Evolutionary conservation across 257 asterid genomes (phyloP).

Genomic region (Scutellaria barbata): DNA sequence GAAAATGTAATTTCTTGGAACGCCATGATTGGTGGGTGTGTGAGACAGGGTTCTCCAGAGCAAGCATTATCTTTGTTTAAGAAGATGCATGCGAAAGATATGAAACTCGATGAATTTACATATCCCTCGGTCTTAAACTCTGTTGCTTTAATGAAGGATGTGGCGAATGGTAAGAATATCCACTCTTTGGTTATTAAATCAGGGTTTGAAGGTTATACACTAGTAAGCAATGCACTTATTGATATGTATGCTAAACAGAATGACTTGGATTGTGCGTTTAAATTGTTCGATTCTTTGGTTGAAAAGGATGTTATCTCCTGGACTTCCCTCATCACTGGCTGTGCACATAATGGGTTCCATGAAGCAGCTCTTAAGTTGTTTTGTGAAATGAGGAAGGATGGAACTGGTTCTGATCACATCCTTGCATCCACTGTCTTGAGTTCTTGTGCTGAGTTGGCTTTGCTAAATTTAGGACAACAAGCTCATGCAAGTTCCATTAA

Average conservation of each 20-base stretch:
- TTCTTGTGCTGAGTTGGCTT: constrained; percentile 72
- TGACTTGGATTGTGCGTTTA: constrained; percentile 47
- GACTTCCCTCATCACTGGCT: constrained; percentile 83
- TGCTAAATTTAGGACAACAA: constrained; percentile 70
- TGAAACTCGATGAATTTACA: constrained; percentile 70
- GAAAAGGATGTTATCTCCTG: constrained; percentile 83
- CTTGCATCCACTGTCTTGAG: constrained; percentile 67
- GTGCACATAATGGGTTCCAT: constrained; percentile 57
- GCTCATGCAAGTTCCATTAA: constrained; percentile 62
- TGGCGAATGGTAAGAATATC: constrained; percentile 45
- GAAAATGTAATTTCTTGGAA: constrained; percentile 75
- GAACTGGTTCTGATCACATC: constrained; percentile 56
- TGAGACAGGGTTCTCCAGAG: constrained; percentile 50
- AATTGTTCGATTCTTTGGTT: constrained; percentile 46
- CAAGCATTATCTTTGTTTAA: constrained; percentile 61
- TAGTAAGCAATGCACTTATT: constrained; percentile 73
- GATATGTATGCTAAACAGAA: constrained; percentile 86
- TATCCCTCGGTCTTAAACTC: constrained; percentile 78
- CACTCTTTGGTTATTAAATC: constrained; percentile 67
- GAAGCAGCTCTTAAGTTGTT: constrained; percentile 66
- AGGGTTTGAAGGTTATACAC: constrained; percentile 58
- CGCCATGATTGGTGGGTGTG: constrained; percentile 75
- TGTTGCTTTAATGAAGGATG: constrained; percentile 55
- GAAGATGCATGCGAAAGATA: constrained; percentile 56
- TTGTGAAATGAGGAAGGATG: constrained; percentile 58